Percentiles rank a stretch among this genome's conserved stretches.
These are phyloP conservation scores for Senna tora DNA, from an alignment of 306 rosid genomes.

Conservation along the genomic window DNA sequence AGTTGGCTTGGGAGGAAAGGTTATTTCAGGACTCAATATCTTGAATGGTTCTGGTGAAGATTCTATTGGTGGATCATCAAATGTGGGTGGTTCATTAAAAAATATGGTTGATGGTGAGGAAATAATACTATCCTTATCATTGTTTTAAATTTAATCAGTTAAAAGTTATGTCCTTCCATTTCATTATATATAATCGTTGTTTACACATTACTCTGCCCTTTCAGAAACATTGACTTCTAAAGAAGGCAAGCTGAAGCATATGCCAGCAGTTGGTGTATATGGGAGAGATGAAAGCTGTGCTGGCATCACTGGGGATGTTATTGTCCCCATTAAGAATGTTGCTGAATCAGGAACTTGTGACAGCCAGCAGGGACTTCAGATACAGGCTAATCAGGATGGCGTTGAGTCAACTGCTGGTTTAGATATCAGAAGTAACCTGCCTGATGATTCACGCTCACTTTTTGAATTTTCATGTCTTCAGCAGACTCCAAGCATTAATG, in stretches of 20 bases:
- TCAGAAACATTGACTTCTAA: slow-evolving; percentile 47
- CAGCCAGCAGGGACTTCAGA: slow-evolving; percentile 41
- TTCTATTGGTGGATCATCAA: slow-evolving; percentile 29
- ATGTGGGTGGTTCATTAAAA: slow-evolving; percentile 37
- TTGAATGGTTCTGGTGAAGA: slow-evolving; percentile 42
- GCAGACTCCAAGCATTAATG: slow-evolving; percentile 44
- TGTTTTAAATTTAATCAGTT: slow-evolving; percentile 1
- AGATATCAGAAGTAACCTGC: slow-evolving; percentile 45
- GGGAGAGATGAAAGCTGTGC: slow-evolving; percentile 42
- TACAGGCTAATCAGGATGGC: slow-evolving; percentile 44
- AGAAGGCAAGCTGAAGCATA: slow-evolving; percentile 41
- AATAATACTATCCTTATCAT: slow-evolving; percentile 14
- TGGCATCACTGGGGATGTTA: slow-evolving; percentile 30
- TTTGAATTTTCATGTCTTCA: slow-evolving; percentile 49
- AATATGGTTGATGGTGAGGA: slow-evolving; percentile 53
- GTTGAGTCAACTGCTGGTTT: slow-evolving; percentile 38
- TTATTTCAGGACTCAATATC: slow-evolving; percentile 26
- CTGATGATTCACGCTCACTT: slow-evolving; percentile 49
- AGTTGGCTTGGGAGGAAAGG: slow-evolving; percentile 39
- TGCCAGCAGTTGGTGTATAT: slow-evolving; percentile 30
- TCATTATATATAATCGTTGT: slow-evolving; percentile 4
- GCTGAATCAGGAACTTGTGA: slow-evolving; percentile 42
- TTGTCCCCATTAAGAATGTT: slow-evolving; percentile 30
- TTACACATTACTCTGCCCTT: slow-evolving; percentile 17
- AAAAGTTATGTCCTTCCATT: slow-evolving; percentile 25